Percentiles rank a stretch among this genome's conserved stretches.
Evolutionary conservation across 805 yeast genomes (phyloP).

Genomic region (Ogataea polymorpha): DNA sequence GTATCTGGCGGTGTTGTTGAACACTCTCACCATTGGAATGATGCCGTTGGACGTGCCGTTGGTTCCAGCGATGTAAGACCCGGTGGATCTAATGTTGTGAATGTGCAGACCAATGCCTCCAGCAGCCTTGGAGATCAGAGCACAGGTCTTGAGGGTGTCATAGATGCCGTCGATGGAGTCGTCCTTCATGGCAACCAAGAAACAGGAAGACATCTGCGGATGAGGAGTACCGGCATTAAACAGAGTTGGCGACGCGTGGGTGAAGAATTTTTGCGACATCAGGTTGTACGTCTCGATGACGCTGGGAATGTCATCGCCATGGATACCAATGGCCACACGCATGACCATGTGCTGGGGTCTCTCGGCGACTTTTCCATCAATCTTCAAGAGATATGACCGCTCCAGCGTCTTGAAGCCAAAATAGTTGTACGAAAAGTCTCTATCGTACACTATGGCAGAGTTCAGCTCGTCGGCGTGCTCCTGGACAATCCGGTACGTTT

Average conservation of each 20-base stretch:
- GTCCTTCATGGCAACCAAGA: conserved; percentile 60
- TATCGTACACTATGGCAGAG: conserved; percentile 66
- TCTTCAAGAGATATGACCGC: conserved; percentile 53
- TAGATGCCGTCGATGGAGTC: conserved; percentile 64
- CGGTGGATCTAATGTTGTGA: conserved; percentile 57
- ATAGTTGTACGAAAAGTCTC: conserved; percentile 60
- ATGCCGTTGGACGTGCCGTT: conserved; percentile 63
- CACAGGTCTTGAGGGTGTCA: conserved; percentile 58
- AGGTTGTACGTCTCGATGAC: conserved; percentile 55
- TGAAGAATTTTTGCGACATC: conserved; percentile 58
- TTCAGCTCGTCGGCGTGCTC: conserved; percentile 64
- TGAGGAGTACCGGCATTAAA: conserved; percentile 61
- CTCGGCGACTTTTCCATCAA: conserved; percentile 56
- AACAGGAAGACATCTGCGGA: conserved; percentile 62
- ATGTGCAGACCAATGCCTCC: conserved; percentile 65
- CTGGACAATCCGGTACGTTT: conserved; percentile 60
- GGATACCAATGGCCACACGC: conserved; percentile 63
- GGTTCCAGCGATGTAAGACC: conserved; percentile 60
- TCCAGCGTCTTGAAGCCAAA: conserved; percentile 62
- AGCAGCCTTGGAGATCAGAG: conserved; percentile 59
- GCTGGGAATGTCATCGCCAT: conserved; percentile 49
- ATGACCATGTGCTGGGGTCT: conserved; percentile 60
- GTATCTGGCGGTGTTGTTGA: conserved; percentile 60
- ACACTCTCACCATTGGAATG: conserved; percentile 61
- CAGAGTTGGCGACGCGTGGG: conserved; percentile 61